phyloP scores from a whole-genome alignment of 441 rosid species.

The Brassica balearica region DNA sequence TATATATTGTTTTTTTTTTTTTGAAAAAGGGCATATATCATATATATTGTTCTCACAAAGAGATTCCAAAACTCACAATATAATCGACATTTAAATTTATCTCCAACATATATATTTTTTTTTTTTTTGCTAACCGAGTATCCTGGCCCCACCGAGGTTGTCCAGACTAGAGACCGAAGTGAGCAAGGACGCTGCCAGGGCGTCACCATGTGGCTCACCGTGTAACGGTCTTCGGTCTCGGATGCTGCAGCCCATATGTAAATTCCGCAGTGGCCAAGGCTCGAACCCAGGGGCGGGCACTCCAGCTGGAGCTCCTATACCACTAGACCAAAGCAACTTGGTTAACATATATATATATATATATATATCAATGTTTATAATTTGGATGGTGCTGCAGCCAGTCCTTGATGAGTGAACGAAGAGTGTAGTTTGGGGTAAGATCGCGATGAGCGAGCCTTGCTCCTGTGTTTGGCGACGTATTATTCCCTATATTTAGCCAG shows the following conservation, averaged over 20 bases:
- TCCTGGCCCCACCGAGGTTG: too few relatives aligned
- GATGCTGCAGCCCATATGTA: too few relatives aligned
- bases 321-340: too few relatives aligned
- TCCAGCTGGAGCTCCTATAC: too few relatives aligned
- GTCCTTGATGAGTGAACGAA: slow-evolving; percentile 63
- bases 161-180: too few relatives aligned
- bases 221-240: too few relatives aligned
- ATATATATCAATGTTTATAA: background rate
- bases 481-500: slow-evolving; percentile 52
- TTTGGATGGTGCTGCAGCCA: slow-evolving; percentile 49
- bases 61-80: background rate
- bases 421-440: slow-evolving; percentile 62
- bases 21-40: background rate
- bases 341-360: background rate
- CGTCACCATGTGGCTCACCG: too few relatives aligned
- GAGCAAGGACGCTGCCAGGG: too few relatives aligned
- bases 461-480: slow-evolving; percentile 58
- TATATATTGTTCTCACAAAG: background rate
- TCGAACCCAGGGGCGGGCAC: too few relatives aligned
- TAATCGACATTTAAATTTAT: background rate
- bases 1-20: background rate
- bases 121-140: too few relatives aligned
- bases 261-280: too few relatives aligned
- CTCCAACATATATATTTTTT: too few relatives aligned
- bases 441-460: slow-evolving; percentile 40